phyloP scores from a whole-genome alignment of 225 moss, liverwort and hornwort species.

The Neckera pumila region DNA sequence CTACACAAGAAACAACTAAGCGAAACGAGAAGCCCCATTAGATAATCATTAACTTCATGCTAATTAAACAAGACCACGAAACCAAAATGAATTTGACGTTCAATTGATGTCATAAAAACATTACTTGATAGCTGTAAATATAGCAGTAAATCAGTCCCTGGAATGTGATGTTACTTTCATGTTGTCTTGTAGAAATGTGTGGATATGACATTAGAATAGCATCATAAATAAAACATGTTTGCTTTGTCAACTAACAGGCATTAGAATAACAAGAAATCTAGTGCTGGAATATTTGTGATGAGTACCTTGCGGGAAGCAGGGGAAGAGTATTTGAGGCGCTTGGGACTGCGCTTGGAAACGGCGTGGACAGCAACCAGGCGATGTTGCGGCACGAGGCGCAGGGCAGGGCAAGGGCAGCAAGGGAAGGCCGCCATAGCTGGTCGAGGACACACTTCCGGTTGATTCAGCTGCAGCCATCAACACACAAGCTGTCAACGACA shows the following conservation, averaged over 20 bases:
- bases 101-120: neutral
- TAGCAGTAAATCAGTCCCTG: neutral
- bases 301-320: conserved; percentile 60
- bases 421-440: conserved; percentile 24
- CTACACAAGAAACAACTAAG: neutral
- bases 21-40: neutral
- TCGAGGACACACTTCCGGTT: neutral
- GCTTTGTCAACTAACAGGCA: neutral
- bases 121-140: neutral
- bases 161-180: neutral
- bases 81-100: neutral
- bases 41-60: neutral
- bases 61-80: neutral
- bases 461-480: conserved; percentile 7
- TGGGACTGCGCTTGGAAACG: conserved; percentile 77
- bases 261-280: neutral
- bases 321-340: conserved; percentile 71
- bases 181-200: neutral
- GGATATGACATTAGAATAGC: neutral
- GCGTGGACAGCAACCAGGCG: conserved; percentile 33
- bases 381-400: conserved; percentile 11
- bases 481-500: neutral
- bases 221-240: neutral
- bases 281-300: neutral
- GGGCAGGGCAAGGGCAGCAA: conserved; percentile 13